Base-by-base conservation (phyloP, 2,329 filamentous ascomycete species). In the Trichoderma sp. region DNA sequence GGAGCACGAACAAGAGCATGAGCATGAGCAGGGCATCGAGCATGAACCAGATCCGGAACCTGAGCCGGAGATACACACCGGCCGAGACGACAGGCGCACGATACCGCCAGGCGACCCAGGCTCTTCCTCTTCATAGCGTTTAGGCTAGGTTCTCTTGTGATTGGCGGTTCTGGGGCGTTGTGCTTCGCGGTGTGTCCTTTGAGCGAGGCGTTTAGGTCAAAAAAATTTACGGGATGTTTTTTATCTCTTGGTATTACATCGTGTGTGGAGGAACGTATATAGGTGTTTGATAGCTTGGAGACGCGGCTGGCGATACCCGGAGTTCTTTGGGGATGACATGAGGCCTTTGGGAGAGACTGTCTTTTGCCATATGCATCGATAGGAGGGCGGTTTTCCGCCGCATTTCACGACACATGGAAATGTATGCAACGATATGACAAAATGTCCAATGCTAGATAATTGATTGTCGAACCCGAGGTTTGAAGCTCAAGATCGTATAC, bases 41-140 rank as follows among this genome's bases (percentile, higher is more conserved):
- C 71, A 70, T 59, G 69, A 69, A 7, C 72, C 67, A 26, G 74
- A 75, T 5, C 71, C 72, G 21, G 69, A 70, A 7, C 69, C 69
- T 12, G 60, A 60, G 6, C 71, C 72, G 19, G 69, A 70, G 12
- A 68, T 69, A 14, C 41, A 60, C 19, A 50, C 41, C 7, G 50
- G 62, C 28, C 51, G 48, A 41, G 58, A 63, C 5, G 57, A 65
- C 57, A 50, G 63, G 30, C 57, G 24, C 9, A 52, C 50, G 15
- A 54, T 21, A 17, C 44, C 56, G 24, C 55, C 47, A 17, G 52
- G 63, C 14, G 66, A 56, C 14, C 68, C 67, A 17, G 68, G 68
- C 28, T 56, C 62, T 45, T 61, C 68, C 21, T 70, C 62, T 45
- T 61, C 68, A 28, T 70, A 30, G 61, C 39, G 43, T 21, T 17